These are phyloP conservation scores for Pneumocystis wakefieldiae DNA, from an alignment of 1,139 yeast genomes.

Conservation along the genomic window DNA sequence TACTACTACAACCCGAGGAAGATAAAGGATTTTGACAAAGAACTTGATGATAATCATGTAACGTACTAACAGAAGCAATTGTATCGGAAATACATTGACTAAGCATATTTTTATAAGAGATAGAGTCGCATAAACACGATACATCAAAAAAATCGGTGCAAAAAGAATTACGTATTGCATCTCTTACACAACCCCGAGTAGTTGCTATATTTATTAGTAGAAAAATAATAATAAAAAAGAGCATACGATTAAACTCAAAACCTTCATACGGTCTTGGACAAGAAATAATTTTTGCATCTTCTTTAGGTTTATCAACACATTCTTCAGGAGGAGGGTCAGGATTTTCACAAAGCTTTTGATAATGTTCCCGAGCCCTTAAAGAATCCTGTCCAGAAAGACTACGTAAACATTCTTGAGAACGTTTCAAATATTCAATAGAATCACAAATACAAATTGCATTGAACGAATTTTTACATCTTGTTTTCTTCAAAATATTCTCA, in stretches of 20 bases:
- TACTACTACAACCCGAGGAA: neutral
- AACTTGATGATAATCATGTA: neutral
- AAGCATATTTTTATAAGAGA: neutral
- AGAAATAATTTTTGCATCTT: neutral
- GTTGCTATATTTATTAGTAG: neutral
- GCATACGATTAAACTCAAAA: neutral
- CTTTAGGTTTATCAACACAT: neutral
- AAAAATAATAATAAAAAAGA: neutral
- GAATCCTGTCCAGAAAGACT: neutral
- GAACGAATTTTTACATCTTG: neutral
- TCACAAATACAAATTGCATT: neutral
- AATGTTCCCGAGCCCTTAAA: neutral
- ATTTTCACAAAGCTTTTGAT: neutral
- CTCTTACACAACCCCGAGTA: neutral
- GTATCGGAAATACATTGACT: neutral
- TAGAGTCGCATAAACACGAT: neutral
- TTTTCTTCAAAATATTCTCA: neutral
- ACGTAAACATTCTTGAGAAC: neutral
- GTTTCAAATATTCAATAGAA: neutral
- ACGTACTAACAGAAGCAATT: neutral
- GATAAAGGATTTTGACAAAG: neutral
- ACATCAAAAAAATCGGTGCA: neutral
- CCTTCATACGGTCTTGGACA: neutral
- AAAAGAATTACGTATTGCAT: neutral
- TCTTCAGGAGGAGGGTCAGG: neutral